phyloP scores from a whole-genome alignment of 352 stramenopile genomes.

The Globisporangium spiculum region DNA sequence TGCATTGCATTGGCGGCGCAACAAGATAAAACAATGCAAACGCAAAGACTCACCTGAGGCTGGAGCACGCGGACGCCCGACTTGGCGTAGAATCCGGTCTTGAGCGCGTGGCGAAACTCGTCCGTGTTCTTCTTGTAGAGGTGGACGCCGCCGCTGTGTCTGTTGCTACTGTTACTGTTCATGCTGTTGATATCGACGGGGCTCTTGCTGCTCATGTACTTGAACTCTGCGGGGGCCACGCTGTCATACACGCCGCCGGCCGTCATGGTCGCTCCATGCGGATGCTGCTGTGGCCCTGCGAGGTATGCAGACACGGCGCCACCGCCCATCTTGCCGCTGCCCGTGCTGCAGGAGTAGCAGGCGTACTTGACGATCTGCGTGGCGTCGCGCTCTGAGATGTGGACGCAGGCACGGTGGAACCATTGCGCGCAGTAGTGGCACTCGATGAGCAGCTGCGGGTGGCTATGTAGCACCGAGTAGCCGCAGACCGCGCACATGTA shows the following conservation, averaged over 20 bases:
- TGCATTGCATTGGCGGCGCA: not conserved
- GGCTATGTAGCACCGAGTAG: slow-evolving; percentile 17
- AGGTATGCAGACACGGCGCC: slow-evolving; percentile 23
- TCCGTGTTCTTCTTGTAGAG: slow-evolving; percentile 41
- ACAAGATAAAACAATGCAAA: not conserved
- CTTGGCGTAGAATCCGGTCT: slow-evolving; percentile 32
- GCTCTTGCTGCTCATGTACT: not conserved
- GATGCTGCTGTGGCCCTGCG: not conserved
- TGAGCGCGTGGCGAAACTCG: slow-evolving; percentile 38
- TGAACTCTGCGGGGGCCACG: not conserved
- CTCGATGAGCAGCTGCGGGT: slow-evolving; percentile 41
- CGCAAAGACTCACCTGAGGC: slow-evolving; percentile 13
- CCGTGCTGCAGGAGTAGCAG: slow-evolving; percentile 35
- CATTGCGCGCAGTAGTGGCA: slow-evolving; percentile 53
- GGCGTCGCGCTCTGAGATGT: slow-evolving; percentile 41
- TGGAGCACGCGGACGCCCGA: slow-evolving; percentile 34
- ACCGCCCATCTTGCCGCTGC: slow-evolving; percentile 36
- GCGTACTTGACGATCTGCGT: slow-evolving; percentile 49
- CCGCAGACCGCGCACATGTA: slow-evolving; percentile 20
- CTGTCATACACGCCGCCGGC: slow-evolving; percentile 6
- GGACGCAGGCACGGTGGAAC: slow-evolving; percentile 51
- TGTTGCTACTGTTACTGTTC: not conserved
- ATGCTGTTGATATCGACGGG: not conserved
- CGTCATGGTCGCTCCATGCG: not conserved
- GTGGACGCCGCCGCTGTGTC: not conserved